Percentiles rank a stretch among this genome's conserved stretches.
These are phyloP conservation scores for Rhizopogon vinicolor DNA, from an alignment of 768 basidiomycete genomes.

Conservation along the genomic window DNA sequence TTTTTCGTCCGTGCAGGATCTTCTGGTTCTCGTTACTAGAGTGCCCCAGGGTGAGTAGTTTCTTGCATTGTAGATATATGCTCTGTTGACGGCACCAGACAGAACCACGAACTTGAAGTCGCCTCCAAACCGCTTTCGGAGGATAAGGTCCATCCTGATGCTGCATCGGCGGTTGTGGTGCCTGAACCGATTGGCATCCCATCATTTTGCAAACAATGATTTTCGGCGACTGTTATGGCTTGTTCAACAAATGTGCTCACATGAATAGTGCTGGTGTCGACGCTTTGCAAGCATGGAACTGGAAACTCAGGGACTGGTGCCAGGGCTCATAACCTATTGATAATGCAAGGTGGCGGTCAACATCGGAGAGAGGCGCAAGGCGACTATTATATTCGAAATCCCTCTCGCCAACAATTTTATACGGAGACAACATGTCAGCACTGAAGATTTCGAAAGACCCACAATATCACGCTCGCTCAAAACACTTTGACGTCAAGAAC, in stretches of 20 bases:
- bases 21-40: not conserved
- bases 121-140: not conserved
- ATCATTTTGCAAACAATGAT: not conserved
- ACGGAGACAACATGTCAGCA: too few species aligned
- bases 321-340: not conserved
- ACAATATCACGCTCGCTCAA: too few species aligned
- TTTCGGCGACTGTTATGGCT: not conserved
- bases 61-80: too few species aligned
- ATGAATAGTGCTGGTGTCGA: not conserved
- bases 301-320: not conserved
- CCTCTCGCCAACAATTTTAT: too few species aligned
- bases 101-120: not conserved
- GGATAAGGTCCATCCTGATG: not conserved
- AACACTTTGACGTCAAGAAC: too few species aligned
- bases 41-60: too few species aligned
- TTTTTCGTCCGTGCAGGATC: not conserved
- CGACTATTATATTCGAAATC: too few species aligned
- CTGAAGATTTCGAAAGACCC: too few species aligned
- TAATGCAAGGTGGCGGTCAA: too few species aligned
- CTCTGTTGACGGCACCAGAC: not conserved
- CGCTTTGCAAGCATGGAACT: not conserved
- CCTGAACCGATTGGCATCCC: not conserved
- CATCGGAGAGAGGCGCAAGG: too few species aligned
- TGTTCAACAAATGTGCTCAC: not conserved
- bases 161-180: not conserved